Evolutionary conservation across 805 yeast species (phyloP), one percentile per base, ranked within the genome.

Genomic region (Maudiozyma bulderi): DNA sequence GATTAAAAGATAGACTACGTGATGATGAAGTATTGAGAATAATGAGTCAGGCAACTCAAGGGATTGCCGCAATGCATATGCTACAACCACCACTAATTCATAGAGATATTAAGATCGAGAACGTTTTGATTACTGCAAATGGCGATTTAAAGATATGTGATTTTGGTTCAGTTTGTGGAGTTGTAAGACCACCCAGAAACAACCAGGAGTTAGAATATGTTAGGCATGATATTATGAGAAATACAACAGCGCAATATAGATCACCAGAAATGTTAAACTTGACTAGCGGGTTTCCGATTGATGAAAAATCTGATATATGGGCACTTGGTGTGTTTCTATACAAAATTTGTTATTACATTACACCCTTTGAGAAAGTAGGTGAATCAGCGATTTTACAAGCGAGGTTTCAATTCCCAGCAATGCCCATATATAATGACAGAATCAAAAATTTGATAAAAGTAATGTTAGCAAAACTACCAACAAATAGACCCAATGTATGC

Each of bases 281-380:
- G 31, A 75, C 78, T 44, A 74, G 79, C 52, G 80, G 86, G 3
- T 75, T 76, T 50, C 83, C 91, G 8, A 80, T 86, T 46, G 86
- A 85, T 64, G 93, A 86, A 60, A 86, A 86, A 62, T 78, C 87
- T 48, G 95, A 86, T 64, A 76, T 86, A 13, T 86, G 95, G 95
- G 95, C 95, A 0, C 64, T 86, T 33, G 95, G 95, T 10, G 78
- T 85, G 28, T 84, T 85, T 56, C 66, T 86, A 40, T 86, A 85
- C 69, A 86, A 86, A 61, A 61, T 86, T 45, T 84, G 93, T 58
- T 86, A 83, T 63, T 86, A 83, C 57, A 84, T 85, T 0, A 86
- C 95, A 0, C 95, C 95, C 0, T 86, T 86, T 59, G 95, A 86
- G 64, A 69, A 66, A 33, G 73, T 73, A 29, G 82, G 81, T 26